Evolutionary conservation across 1,139 yeast genomes (phyloP), one percentile per base, ranked within the genome.

Genomic region (Candida anutae): DNA sequence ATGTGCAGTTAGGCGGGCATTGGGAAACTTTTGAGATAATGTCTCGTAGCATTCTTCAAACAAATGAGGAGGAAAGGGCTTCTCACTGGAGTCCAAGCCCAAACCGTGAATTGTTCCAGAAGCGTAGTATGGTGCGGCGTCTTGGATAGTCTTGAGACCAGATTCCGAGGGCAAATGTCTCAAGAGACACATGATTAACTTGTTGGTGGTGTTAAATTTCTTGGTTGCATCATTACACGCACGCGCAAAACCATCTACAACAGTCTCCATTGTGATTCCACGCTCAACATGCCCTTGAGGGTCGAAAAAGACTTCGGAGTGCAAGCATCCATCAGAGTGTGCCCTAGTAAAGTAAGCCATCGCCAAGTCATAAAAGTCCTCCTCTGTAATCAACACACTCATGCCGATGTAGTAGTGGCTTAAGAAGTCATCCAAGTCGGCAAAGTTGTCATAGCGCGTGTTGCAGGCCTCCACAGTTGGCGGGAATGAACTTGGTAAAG

Each of bases 201-300:
- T 77, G 30, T 80, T 70, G 18, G 84, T 51, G 35, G 80, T 70
- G 3, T 79, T 83, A 24, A 68, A 63, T 39, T 75, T 72, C 5
- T 42, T 37, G 32, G 65, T 60, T 12, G 90, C 88, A 34, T 67
- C 68, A 22, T 53, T 57, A 46, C 81, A 68, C 4, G 88, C 93
- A 42, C 68, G 64, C 36, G 69, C 53, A 42, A 82, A 72, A 2
- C 93, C 94, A 17, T 52, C 48, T 13, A 80, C 71, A 13, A 82
- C 82, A 3, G 63, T 55, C 13, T 74, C 78, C 26, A 80, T 55
- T 13, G 62, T 43, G 26, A 82, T 59, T 6, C 77, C 80, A 43
- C 93, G 63, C 36, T 75, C 77, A 17, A 79, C 64, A 46, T 82
- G 94, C 15, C 85, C 85, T 54, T 82, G 94, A 15, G 94, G 93